Percentiles rank a stretch among this genome's conserved stretches.
Conservation (phyloP, 352 stramenopile species). For the Pythium inflatum region DNA sequence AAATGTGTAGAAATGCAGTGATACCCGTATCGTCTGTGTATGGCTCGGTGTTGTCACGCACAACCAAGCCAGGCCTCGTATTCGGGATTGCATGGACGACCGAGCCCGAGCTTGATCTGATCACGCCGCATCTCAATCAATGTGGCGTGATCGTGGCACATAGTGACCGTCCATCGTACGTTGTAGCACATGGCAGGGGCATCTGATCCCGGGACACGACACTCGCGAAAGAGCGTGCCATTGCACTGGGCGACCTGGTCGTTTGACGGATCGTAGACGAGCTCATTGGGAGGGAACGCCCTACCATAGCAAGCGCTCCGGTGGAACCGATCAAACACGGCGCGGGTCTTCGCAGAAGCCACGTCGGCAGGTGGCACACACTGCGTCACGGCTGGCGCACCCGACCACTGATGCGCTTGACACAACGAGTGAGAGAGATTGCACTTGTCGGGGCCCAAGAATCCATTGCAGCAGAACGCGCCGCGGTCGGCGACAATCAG, state of each 20-base stretch:
- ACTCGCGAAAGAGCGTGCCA: constrained; percentile 47
- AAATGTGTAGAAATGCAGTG: no score
- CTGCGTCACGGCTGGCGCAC: constrained; percentile 4
- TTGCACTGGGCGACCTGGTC: constrained; percentile 40
- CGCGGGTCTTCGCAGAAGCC: not conserved
- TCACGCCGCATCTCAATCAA: constrained; percentile 14
- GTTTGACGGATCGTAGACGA: not conserved
- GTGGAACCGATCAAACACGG: not conserved
- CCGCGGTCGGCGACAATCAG: constrained; percentile 25
- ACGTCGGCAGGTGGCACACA: not conserved
- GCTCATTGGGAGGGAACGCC: not conserved
- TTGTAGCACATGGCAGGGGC: constrained; percentile 23
- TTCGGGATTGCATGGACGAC: not conserved
- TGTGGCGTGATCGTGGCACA: constrained; percentile 14
- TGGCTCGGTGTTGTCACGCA: no score
- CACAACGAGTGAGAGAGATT: constrained; percentile 34
- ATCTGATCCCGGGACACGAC: constrained; percentile 6
- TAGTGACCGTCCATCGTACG: constrained; percentile 15
- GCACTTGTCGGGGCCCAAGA: constrained; percentile 29
- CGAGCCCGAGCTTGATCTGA: constrained; percentile 5
- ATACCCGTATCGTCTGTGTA: no score
- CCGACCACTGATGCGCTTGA: not conserved
- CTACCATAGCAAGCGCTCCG: not conserved
- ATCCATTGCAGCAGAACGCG: constrained; percentile 29
- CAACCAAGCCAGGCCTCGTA: constrained; percentile 26